These are phyloP conservation scores for Scleromitrula shiraiana DNA, from an alignment of 2,329 filamentous ascomycete species.

Conservation along the genomic window DNA sequence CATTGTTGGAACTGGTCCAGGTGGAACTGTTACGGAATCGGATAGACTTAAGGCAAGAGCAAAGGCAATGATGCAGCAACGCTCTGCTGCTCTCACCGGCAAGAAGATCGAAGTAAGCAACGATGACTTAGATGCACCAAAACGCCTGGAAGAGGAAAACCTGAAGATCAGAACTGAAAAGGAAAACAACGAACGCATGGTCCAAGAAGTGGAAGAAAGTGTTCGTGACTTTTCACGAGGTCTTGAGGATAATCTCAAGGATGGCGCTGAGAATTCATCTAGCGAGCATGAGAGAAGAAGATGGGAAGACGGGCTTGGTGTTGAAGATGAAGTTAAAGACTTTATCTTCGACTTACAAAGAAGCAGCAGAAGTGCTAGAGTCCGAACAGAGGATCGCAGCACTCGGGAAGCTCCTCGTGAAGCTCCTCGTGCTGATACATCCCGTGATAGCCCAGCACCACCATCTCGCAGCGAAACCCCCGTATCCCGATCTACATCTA, in stretches of 20 bases:
- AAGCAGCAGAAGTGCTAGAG: slow-evolving; percentile 66
- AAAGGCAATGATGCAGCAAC: slow-evolving; percentile 97
- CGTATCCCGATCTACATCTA: slow-evolving; percentile 41
- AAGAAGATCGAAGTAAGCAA: slow-evolving; percentile 62
- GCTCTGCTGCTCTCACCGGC: slow-evolving; percentile 84
- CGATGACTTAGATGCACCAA: slow-evolving; percentile 71
- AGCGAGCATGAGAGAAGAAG: slow-evolving; percentile 85
- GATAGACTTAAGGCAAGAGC: slow-evolving; percentile 92
- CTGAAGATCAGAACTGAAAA: slow-evolving; percentile 74
- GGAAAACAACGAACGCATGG: slow-evolving; percentile 94
- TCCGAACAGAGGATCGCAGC: slow-evolving; percentile 50
- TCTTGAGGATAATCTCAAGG: slow-evolving; percentile 81
- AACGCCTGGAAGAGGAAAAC: slow-evolving; percentile 82
- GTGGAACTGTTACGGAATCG: slow-evolving; percentile 82
- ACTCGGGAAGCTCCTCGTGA: slow-evolving; percentile 26
- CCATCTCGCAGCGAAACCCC: slow-evolving; percentile 24
- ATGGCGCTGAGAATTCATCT: slow-evolving; percentile 64
- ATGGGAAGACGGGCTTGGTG: slow-evolving; percentile 93
- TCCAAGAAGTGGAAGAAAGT: slow-evolving; percentile 91
- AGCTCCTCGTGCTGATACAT: slow-evolving; percentile 31
- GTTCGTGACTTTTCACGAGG: slow-evolving; percentile 79
- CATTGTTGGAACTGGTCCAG: slow-evolving; percentile 88
- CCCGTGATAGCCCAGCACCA: slow-evolving; percentile 31
- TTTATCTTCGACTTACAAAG: slow-evolving; percentile 96
- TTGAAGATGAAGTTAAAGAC: slow-evolving; percentile 93